phyloP scores from a whole-genome alignment of 306 rosid genomes.

The Citrullus colocynthis region DNA sequence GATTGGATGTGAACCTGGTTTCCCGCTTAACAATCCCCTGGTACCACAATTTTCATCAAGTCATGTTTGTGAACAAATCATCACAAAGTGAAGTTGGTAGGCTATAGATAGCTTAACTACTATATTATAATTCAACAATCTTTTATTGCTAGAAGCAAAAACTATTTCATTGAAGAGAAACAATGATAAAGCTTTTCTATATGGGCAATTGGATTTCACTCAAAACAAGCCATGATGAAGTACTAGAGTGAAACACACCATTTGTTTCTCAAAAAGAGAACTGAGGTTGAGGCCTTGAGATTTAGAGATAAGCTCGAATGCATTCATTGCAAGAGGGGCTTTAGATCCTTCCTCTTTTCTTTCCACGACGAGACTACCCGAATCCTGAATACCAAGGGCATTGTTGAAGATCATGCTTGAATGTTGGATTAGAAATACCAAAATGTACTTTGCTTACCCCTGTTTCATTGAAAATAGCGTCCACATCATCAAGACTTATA shows the following conservation, averaged over 20 bases:
- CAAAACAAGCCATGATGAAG: background rate
- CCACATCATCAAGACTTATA: constrained; percentile 68
- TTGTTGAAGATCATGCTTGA: background rate
- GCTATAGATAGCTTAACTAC: background rate
- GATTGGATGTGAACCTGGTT: constrained; percentile 86
- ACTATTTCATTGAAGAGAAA: background rate
- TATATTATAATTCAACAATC: background rate
- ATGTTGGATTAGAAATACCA: background rate
- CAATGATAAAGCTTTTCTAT: background rate
- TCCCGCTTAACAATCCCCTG: constrained; percentile 83
- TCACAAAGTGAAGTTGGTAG: background rate
- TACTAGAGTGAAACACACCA: constrained; percentile 35
- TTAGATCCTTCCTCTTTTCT: constrained; percentile 41
- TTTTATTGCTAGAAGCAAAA: background rate
- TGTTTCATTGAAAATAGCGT: constrained; percentile 52
- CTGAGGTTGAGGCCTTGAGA: constrained; percentile 92
- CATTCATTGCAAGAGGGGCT: constrained; percentile 81
- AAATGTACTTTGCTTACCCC: constrained; percentile 28
- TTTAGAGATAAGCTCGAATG: constrained; percentile 89
- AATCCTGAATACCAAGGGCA: constrained; percentile 29
- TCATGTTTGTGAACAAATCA: background rate
- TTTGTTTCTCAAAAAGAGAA: constrained; percentile 80
- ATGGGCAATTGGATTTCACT: background rate
- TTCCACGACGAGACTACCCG: constrained; percentile 61
- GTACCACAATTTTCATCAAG: background rate